A percentile compares a stretch with the other conserved stretches of the same genome.
phyloP scores from a whole-genome alignment of 345 rosid species.

The Citrus inodora region DNA sequence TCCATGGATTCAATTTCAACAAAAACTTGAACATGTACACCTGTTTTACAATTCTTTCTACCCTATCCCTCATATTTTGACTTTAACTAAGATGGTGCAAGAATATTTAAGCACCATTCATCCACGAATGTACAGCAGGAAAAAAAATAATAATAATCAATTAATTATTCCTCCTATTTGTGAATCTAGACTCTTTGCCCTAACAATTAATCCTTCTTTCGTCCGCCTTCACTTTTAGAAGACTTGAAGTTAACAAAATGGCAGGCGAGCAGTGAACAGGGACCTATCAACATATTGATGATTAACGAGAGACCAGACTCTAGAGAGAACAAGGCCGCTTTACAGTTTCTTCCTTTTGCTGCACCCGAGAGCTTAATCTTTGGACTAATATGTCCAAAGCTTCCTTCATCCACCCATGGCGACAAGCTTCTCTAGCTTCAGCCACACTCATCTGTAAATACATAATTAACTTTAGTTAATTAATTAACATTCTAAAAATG shows the following conservation, averaged over 20 bases:
- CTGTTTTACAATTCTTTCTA: not conserved
- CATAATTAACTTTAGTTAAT: no score
- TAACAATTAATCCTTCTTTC: no score
- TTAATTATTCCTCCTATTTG: not conserved
- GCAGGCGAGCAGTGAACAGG: not conserved
- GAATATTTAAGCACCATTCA: not conserved
- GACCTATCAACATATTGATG: not conserved
- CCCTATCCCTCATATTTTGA: not conserved
- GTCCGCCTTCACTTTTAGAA: not conserved
- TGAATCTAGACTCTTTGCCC: not conserved
- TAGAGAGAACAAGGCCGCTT: not conserved
- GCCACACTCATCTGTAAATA: conserved; percentile 47
- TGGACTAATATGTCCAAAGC: conserved; percentile 63
- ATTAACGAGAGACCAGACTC: not conserved
- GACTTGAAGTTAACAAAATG: not conserved
- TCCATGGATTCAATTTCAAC: not conserved
- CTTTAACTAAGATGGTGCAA: no score
- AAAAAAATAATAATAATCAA: no score
- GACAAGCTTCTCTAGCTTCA: conserved; percentile 77
- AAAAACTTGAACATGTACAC: not conserved
- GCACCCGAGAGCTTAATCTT: conserved; percentile 29
- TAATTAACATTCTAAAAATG: no score
- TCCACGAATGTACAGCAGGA: not conserved
- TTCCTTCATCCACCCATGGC: conserved; percentile 96
- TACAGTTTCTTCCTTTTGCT: conserved; percentile 17